phyloP scores from a whole-genome alignment of 345 rosid genomes.

The Leavenworthia alabamica region DNA sequence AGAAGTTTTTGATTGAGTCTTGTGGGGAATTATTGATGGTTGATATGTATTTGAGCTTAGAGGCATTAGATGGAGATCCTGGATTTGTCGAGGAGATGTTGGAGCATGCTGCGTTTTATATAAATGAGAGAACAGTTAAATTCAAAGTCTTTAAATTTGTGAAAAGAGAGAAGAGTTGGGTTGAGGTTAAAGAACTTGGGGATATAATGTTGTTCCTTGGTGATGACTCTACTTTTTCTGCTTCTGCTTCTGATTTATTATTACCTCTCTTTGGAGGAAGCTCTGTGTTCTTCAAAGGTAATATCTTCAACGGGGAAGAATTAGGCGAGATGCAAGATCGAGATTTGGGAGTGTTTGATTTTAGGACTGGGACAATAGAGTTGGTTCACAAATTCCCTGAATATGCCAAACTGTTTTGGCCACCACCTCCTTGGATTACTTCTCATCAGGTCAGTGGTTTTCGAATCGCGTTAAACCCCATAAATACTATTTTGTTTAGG shows the following conservation, averaged over 20 bases:
- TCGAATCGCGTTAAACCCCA: neutral
- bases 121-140: constrained; percentile 69
- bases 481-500: neutral
- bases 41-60: constrained; percentile 72
- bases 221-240: constrained; percentile 72
- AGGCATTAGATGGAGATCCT: constrained; percentile 37
- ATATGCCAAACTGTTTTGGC: constrained; percentile 71
- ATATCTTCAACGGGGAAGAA: constrained; percentile 42
- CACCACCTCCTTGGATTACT: constrained; percentile 69
- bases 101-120: constrained; percentile 33
- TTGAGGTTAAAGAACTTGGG: constrained; percentile 41
- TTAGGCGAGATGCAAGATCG: constrained; percentile 29
- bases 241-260: constrained; percentile 44
- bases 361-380: constrained; percentile 47
- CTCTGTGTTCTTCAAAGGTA: constrained; percentile 53
- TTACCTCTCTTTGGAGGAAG: constrained; percentile 44
- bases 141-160: constrained; percentile 63
- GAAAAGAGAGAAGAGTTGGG: constrained; percentile 45
- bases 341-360: constrained; percentile 60
- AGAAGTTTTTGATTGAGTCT: constrained; percentile 83
- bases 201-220: constrained; percentile 73
- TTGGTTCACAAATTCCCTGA: constrained; percentile 41
- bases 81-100: constrained; percentile 26
- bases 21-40: constrained; percentile 62
- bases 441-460: constrained; percentile 47